Percentiles rank a stretch among this genome's conserved stretches.
These are phyloP conservation scores for Wickerhamomyces chambardii DNA, from an alignment of 805 yeast species.

Conservation along the genomic window DNA sequence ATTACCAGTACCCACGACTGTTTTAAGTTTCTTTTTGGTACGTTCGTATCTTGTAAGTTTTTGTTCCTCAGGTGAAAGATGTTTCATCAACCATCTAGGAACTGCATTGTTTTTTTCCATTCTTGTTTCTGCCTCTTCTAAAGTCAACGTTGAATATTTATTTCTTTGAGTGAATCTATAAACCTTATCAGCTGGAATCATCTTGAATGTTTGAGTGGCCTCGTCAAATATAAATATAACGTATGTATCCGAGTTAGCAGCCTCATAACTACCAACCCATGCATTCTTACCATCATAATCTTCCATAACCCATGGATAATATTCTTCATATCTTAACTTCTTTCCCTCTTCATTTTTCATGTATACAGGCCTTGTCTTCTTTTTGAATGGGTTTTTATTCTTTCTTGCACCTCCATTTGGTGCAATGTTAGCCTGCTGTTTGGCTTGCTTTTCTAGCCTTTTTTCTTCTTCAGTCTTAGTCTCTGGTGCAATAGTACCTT, in stretches of 20 bases:
- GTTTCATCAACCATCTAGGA: slow-evolving; percentile 95
- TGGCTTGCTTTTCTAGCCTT: slow-evolving; percentile 20
- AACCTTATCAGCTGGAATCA: slow-evolving; percentile 93
- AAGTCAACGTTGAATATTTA: slow-evolving; percentile 84
- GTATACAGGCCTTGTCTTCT: slow-evolving; percentile 79
- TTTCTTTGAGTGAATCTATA: slow-evolving; percentile 91
- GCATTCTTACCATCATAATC: slow-evolving; percentile 93
- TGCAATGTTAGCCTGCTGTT: slow-evolving; percentile 59
- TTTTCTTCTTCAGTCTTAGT: slow-evolving; percentile 29
- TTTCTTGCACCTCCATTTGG: slow-evolving; percentile 89
- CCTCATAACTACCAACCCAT: slow-evolving; percentile 95
- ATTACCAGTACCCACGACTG: slow-evolving; percentile 34
- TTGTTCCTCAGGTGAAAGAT: slow-evolving; percentile 57
- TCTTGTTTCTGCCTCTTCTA: slow-evolving; percentile 94
- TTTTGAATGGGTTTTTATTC: slow-evolving; percentile 48
- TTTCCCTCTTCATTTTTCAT: slow-evolving; percentile 77
- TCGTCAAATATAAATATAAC: slow-evolving; percentile 79
- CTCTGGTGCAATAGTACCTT: slow-evolving; percentile 18
- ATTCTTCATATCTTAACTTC: slow-evolving; percentile 87
- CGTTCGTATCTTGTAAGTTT: slow-evolving; percentile 42
- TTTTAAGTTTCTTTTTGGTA: slow-evolving; percentile 34
- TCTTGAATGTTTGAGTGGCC: slow-evolving; percentile 65
- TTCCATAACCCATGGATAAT: slow-evolving; percentile 97
- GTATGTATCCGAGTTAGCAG: slow-evolving; percentile 75
- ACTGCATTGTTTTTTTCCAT: slow-evolving; percentile 73